Percentiles rank a stretch among this genome's conserved stretches.
These are phyloP conservation scores for Globisporangium recalcitrans DNA, from an alignment of 352 stramenopile species.

Conservation along the genomic window DNA sequence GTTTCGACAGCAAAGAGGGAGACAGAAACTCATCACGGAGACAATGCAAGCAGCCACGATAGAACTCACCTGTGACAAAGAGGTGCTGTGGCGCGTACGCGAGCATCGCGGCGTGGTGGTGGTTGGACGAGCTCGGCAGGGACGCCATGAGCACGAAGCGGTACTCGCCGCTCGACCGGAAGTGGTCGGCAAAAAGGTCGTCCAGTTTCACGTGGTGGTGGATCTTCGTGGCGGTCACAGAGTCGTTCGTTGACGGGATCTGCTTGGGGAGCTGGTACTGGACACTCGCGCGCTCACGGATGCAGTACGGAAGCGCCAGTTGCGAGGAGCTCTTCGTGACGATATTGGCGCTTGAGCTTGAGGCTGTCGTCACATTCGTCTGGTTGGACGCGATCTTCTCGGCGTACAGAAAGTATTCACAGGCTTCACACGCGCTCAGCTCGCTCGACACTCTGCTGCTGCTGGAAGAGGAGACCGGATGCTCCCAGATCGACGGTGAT, in stretches of 20 bases:
- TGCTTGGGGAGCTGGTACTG: constrained; percentile 18
- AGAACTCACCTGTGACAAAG: constrained; percentile 17
- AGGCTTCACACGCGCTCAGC: constrained; percentile 15
- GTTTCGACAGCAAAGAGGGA: neutral
- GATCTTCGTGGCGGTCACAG: neutral
- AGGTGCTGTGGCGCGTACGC: constrained; percentile 25
- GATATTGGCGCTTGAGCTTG: neutral
- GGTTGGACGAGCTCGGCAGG: constrained; percentile 20
- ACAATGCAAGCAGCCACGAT: neutral
- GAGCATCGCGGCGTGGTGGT: constrained; percentile 23
- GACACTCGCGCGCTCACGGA: constrained; percentile 13
- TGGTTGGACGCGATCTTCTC: constrained; percentile 13
- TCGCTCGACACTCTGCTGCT: neutral
- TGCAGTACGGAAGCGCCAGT: constrained; percentile 22
- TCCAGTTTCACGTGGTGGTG: constrained; percentile 18
- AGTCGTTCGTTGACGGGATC: neutral
- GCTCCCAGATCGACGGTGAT: constrained; percentile 16
- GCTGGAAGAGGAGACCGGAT: neutral
- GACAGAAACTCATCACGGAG: neutral
- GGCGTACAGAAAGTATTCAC: constrained; percentile 28
- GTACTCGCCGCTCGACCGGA: constrained; percentile 26
- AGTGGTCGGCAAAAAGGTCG: constrained; percentile 25
- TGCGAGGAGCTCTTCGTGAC: neutral
- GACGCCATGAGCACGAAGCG: constrained; percentile 28
- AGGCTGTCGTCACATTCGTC: neutral